phyloP scores from a whole-genome alignment of 441 rosid species.

The Adansonia gregorii region DNA sequence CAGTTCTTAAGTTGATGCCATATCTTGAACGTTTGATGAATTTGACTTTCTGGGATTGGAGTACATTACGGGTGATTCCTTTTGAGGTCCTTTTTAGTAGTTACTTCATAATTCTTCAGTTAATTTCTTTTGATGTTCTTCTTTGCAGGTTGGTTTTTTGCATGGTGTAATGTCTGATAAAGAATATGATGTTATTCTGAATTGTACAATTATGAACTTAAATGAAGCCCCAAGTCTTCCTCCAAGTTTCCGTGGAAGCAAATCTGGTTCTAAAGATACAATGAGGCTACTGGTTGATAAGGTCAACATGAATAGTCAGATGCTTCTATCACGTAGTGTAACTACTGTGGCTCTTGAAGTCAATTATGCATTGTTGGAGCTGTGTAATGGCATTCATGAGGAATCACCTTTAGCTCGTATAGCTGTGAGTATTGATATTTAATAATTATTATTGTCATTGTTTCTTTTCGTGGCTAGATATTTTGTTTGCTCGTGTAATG shows the following conservation, averaged over 20 bases:
- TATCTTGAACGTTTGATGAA: constrained; percentile 5
- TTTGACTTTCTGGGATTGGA: constrained; percentile 14
- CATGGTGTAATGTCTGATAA: constrained; percentile 89
- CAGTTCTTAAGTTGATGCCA: background rate
- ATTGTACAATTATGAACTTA: constrained; percentile 72
- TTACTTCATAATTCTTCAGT: constrained; percentile 9
- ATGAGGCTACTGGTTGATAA: constrained; percentile 83
- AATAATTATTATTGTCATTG: constrained; percentile 8
- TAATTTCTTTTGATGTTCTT: constrained; percentile 30
- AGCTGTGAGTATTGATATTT: constrained; percentile 58
- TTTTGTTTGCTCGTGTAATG: background rate
- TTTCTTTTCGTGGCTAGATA: background rate
- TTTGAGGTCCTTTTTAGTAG: background rate
- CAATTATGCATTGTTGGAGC: constrained; percentile 85
- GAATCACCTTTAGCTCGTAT: constrained; percentile 90
- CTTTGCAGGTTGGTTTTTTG: constrained; percentile 83
- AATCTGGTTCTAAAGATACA: constrained; percentile 72
- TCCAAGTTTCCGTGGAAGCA: constrained; percentile 87
- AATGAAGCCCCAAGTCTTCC: constrained; percentile 89
- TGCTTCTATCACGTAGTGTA: constrained; percentile 79
- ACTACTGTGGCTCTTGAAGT: constrained; percentile 88
- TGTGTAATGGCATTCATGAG: constrained; percentile 83
- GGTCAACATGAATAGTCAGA: constrained; percentile 89
- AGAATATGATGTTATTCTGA: constrained; percentile 83
- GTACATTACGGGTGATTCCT: constrained; percentile 11